Evolutionary conservation across 2,329 filamentous ascomycete species (phyloP).

Genomic region (Akanthomyces dipterigenus): DNA sequence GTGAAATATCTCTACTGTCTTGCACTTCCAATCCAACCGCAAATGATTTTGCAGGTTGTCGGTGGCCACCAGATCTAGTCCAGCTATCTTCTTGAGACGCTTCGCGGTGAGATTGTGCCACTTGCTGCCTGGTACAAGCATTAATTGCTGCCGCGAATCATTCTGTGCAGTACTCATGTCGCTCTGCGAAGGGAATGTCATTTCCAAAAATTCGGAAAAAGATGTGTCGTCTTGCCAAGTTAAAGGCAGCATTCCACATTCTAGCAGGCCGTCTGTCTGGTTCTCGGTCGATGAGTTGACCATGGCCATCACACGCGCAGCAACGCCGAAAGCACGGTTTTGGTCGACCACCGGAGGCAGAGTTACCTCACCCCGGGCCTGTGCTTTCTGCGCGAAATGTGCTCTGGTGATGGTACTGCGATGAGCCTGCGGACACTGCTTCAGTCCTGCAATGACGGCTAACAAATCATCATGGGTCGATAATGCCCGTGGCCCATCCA

Average conservation of each 20-base stretch:
- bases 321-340: slow-evolving; percentile 11
- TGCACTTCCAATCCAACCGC: slow-evolving; percentile 1
- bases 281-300: slow-evolving; percentile 8
- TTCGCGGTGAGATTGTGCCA: not conserved
- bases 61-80: slow-evolving; percentile 10
- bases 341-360: slow-evolving; percentile 4
- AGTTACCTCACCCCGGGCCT: not conserved
- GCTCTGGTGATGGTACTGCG: not conserved
- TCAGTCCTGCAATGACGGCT: not conserved
- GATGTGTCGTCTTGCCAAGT: slow-evolving; percentile 2
- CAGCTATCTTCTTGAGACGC: slow-evolving; percentile 10
- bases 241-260: slow-evolving; percentile 1
- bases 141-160: not conserved
- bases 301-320: slow-evolving; percentile 7
- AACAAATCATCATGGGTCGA: slow-evolving; percentile 6
- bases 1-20: slow-evolving; percentile 11
- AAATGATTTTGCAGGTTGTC: slow-evolving; percentile 12
- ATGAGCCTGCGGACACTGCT: not conserved
- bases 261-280: slow-evolving; percentile 9
- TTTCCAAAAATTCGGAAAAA: not conserved
- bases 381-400: not conserved
- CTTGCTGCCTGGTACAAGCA: not conserved
- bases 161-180: not conserved
- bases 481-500: not conserved
- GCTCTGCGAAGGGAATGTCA: not conserved